Evolutionary conservation across 2,329 filamentous ascomycete genomes (phyloP), one percentile per base, ranked within the genome.

Genomic region (Neonectria neomacrospora): DNA sequence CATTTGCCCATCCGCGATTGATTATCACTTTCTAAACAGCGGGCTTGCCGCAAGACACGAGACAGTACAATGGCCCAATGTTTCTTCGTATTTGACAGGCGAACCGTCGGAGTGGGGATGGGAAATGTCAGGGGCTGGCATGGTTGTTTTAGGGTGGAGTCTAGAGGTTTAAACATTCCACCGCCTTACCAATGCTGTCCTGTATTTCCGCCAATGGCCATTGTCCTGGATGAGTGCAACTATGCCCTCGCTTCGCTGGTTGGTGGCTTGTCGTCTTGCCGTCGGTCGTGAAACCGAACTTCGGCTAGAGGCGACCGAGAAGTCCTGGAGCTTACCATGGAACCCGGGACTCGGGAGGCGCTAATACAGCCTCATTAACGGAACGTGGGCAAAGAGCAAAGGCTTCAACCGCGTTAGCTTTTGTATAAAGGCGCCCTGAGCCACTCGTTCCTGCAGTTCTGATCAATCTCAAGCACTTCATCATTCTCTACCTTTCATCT

Each of bases 401-500:
- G 16, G 7, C 37, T 41, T 41, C 37, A 41, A 41, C 8, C 4
- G 37, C 3, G 9, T 9, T 41, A 3, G n/a, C 10, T 41, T 41
- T 41, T 41, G 37, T 41, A 41, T 41, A 41, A 41, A 41, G 37
- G n/a, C 37, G n/a, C n/a, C 37, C 1, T 11, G 37, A 41, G n/a
- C 37, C 16, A 20, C 37, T 3, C n/a, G 16, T n/a, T 41, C 18
- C n/a, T 41, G 1, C 37, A 41, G 37, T 41, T 41, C n/a, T 41
- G n/a, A 11, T 20, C 37, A 7, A 7, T 41, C 30, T 34, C 42
- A 41, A 45, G 7, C 50, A 32, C 42, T 54, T 48, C 34, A 48
- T 63, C 44, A 32, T 41, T 30, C 56, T 12, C 39, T 56, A 20
- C 56, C 11, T 44, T 56, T n/a, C 65, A 54, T 45, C 37, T 61